Base-by-base conservation (phyloP, 176 grass and related monocot genomes). In the Triticum turgidum region DNA sequence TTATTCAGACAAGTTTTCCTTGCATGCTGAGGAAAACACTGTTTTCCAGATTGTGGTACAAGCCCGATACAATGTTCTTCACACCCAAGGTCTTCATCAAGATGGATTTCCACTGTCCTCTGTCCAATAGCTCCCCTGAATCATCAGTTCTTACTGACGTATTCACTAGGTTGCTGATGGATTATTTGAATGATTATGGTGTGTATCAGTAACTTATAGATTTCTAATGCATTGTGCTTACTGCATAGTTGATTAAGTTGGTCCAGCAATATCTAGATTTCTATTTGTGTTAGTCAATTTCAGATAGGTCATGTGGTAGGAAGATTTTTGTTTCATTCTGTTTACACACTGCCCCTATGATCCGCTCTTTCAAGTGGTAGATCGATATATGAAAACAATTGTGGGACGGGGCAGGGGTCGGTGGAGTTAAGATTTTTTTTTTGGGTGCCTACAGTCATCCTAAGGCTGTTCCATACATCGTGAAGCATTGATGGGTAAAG, bases 121-220 rank as follows among this genome's bases (percentile, higher is more conserved):
- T 92, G 38, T 91, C 92, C 66, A 84, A 85, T 68, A 76, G 82
- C 71, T 98, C 96, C 37, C 93, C 96, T 17, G 93, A 96, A 89
- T 87, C 96, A 80, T 58, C 87, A 79, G 93, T 96, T 77, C 96
- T 96, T 76, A 96, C 93, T 84, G 68, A 84, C 82, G 24, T 96
- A 65, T 96, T 94, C 85, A 98, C 91, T 77, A 94, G 88, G 75
- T 89, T 98, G 79, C 77, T 98, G 35, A 98, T 92, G 88, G 96
- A 98, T 88, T 95, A 98, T 96, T 89, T 98, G 84, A 98, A 98
- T 91, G 93, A 93, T 73, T 96, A 92, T 80, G 96, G 96, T 98
- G 87, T 80, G 93, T 51, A 29, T 17, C 49, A 66, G 17, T 76
- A 38, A 59, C 58, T 66, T 41, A 18, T 7, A 65, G 11, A 66